A percentile compares a stretch with the other conserved stretches of the same genome.
These are phyloP conservation scores for Hibiscus syriacus DNA, from an alignment of 345 rosid genomes.

Conservation along the genomic window DNA sequence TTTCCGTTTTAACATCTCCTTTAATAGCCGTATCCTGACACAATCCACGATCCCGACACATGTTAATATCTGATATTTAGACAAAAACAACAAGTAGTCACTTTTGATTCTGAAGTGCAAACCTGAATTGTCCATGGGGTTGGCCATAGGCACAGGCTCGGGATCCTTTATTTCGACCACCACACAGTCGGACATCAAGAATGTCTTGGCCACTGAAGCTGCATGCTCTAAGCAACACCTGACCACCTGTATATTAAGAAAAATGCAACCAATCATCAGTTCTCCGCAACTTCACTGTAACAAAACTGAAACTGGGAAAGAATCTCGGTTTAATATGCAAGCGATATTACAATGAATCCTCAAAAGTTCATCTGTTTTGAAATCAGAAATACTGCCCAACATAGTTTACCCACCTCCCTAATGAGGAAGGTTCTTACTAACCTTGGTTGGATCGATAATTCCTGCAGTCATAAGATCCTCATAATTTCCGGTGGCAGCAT, in stretches of 20 bases:
- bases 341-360: not conserved
- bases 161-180: constrained; percentile 98
- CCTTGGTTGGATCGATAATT: constrained; percentile 95
- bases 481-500: constrained; percentile 92
- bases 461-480: constrained; percentile 98
- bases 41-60: not conserved
- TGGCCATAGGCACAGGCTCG: constrained; percentile 57
- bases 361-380: too few species aligned
- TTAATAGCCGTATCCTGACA: constrained; percentile 45
- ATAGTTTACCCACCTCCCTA: not conserved
- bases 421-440: constrained; percentile 8
- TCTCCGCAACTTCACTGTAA: not conserved
- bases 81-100: not conserved
- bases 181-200: constrained; percentile 97
- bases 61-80: constrained; percentile 13
- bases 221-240: constrained; percentile 39
- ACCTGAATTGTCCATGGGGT: constrained; percentile 99
- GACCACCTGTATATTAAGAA: constrained; percentile 63
- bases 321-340: not conserved
- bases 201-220: constrained; percentile 92
- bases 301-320: not conserved
- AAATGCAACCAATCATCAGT: not conserved
- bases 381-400: not conserved
- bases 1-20: not conserved
- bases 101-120: constrained; percentile 1